Evolutionary conservation across 345 rosid genomes (phyloP), one percentile per base, ranked within the genome.

Genomic region (Murraya paniculata): DNA sequence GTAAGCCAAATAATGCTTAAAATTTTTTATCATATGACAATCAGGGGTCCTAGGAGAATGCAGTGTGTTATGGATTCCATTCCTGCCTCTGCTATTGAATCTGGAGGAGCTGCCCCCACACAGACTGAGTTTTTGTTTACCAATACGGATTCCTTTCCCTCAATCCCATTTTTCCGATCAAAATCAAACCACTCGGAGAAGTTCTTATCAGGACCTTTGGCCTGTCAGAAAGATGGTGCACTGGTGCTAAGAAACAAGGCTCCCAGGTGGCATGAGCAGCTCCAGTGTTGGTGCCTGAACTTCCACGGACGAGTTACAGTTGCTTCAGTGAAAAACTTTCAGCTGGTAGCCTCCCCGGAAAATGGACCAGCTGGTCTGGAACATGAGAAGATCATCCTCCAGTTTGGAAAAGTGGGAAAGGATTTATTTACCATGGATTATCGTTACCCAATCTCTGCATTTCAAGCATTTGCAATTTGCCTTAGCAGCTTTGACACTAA

Each of bases 221-320:
- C 77, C 48, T 61, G 62, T 80, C 71, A 64, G 81, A 87, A 81
- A 65, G 88, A 85, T 31, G 87, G 77, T 36, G 71, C 84, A 35
- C 67, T 92, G 66, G 88, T 86, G 13, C 82, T 92, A 74, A 90
- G 80, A 78, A 90, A 92, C 59, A 92, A 91, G 88, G 79, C 93
- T 41, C 97, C 94, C 55, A 81, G 94, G 79, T 92, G 97, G 94
- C 97, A 92, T n/a, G 94, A 89, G 78, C 94, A 92, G 79, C 90
- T 90, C 45, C 94, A 89, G 45, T 92, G 94, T 76, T 92, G 94
- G 97, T 90, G 97, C 85, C 79, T 90, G 77, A 92, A 92, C 77
- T 92, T 92, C 81, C 89, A 88, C 57, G 97, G 97, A 25, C 85
- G 93, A 56, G 97, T 92, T 39, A 92, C 94, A 0, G 91, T 92